phyloP scores from a whole-genome alignment of 345 rosid genomes.

The Pistacia integerrima region DNA sequence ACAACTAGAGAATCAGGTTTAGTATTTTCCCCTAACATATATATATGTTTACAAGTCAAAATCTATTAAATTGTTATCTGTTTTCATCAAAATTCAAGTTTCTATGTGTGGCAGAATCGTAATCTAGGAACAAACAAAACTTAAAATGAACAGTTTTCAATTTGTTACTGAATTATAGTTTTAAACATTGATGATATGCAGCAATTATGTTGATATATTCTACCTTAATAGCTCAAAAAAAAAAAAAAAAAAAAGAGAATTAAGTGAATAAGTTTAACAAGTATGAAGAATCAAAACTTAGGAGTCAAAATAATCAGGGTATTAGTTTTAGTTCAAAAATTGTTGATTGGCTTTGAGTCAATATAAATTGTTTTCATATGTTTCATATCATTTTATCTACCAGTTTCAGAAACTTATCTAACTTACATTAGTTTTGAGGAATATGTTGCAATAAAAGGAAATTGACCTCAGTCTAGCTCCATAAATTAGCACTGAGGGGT shows the following conservation, averaged over 20 bases:
- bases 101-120: not conserved
- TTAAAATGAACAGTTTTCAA: too few relatives aligned
- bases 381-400: not conserved
- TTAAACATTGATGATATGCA: not conserved
- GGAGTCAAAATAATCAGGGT: not conserved
- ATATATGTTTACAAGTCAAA: not conserved
- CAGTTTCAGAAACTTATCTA: not conserved
- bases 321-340: not conserved
- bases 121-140: not conserved
- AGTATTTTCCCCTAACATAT: constrained; percentile 13
- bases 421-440: not conserved
- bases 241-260: not conserved
- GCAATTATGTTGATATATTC: not conserved
- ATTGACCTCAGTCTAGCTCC: not conserved
- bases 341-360: not conserved
- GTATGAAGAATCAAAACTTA: not conserved
- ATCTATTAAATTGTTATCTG: not conserved
- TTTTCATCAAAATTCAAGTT: not conserved
- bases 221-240: not conserved
- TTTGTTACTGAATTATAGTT: not conserved
- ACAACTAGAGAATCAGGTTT: constrained; percentile 77
- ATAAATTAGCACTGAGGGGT: not conserved
- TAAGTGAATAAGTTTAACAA: not conserved
- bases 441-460: not conserved
- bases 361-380: not conserved